Conservation (phyloP, 495 filamentous ascomycete species). For the Annulohypoxylon maeteangense region DNA sequence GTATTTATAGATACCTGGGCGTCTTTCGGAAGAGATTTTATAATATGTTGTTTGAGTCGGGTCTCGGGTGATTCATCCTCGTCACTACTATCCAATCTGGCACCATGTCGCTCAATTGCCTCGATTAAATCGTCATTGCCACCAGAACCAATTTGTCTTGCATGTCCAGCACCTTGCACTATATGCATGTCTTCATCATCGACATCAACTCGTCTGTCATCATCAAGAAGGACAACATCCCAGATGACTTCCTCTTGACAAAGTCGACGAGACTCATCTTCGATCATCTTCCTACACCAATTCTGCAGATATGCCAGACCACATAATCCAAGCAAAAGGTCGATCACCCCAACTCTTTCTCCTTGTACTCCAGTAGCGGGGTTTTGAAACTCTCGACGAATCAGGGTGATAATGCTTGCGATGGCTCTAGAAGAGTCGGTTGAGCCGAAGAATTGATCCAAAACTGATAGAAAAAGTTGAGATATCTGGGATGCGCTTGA, state of each 20-base stretch:
- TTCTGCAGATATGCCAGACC: slow-evolving; percentile 78
- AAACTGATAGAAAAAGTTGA: slow-evolving; percentile 70
- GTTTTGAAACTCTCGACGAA: slow-evolving; percentile 76
- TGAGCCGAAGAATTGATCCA: slow-evolving; percentile 80
- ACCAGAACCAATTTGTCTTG: slow-evolving; percentile 11
- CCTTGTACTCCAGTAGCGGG: slow-evolving; percentile 66
- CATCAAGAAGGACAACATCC: slow-evolving; percentile 81
- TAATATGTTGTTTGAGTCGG: slow-evolving; percentile 58
- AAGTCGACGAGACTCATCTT: slow-evolving; percentile 62
- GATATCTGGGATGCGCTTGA: slow-evolving; percentile 70
- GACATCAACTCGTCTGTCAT: slow-evolving; percentile 70
- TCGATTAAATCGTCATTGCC: slow-evolving; percentile 56
- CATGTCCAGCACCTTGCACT: slow-evolving; percentile 25
- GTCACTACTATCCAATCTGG: slow-evolving; percentile 48
- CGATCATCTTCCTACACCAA: slow-evolving; percentile 69
- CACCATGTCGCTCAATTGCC: slow-evolving; percentile 59
- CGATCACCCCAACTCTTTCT: slow-evolving; percentile 72
- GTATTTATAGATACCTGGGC: slow-evolving; percentile 72
- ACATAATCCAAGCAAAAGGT: slow-evolving; percentile 73
- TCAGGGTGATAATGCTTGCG: slow-evolving; percentile 78
- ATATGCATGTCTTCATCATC: slow-evolving; percentile 51
- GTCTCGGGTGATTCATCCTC: slow-evolving; percentile 55
- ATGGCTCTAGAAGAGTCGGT: slow-evolving; percentile 85
- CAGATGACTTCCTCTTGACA: slow-evolving; percentile 73
- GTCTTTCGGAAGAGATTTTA: slow-evolving; percentile 55